Evolutionary conservation across 176 grass and related monocot species (phyloP).

Genomic region (bread wheat (Triticum aestivum)): IWGSC_CS_RefSeq_v2.1 NC_057802.1:526360818-526361317

Average conservation of each 20-base stretch:
- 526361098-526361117: conserved; percentile 38
- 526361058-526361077: conserved; percentile 6
- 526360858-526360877: conserved; percentile 9
- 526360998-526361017: neutral
- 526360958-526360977: neutral
- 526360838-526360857: neutral
- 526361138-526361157: conserved; percentile 17
- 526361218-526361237: neutral
- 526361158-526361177: neutral
- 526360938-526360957: neutral
- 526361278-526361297: neutral
- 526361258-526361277: neutral
- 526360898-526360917: neutral
- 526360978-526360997: neutral
- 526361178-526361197: neutral
- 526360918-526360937: conserved; percentile 1
- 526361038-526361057: neutral
- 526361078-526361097: neutral
- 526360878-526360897: neutral
- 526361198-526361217: conserved; percentile 36
- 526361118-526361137: conserved; percentile 30
- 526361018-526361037: neutral
- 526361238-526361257: neutral
- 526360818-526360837: conserved; percentile 6
- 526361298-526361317: neutral